Evolutionary conservation across 768 basidiomycete species (phyloP).

Genomic region (Kwoniella shandongensis): DNA sequence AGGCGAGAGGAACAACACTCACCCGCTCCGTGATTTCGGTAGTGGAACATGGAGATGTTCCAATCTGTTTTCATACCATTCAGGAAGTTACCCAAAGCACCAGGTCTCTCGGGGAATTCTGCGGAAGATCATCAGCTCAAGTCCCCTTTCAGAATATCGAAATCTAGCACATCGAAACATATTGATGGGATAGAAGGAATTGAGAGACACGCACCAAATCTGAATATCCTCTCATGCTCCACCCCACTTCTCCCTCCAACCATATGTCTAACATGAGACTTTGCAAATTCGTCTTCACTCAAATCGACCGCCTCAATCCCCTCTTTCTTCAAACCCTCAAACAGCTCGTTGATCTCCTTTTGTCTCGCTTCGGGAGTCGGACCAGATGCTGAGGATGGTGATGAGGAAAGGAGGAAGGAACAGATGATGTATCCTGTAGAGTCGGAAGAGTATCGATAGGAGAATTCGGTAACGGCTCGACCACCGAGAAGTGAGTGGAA

Average conservation of each 20-base stretch:
- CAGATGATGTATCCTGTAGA: slow-evolving; percentile 80
- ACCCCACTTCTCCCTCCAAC: slow-evolving; percentile 80
- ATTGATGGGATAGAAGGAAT: no score
- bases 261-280: slow-evolving; percentile 91
- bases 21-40: slow-evolving; percentile 97
- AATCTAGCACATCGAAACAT: no score
- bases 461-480: slow-evolving; percentile 90
- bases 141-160: no score
- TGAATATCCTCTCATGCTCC: slow-evolving; percentile 79
- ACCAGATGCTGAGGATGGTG: slow-evolving; percentile 56
- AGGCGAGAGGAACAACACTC: slow-evolving; percentile 44
- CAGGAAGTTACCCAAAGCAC: slow-evolving; percentile 86
- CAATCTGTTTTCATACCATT: slow-evolving; percentile 76
- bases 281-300: slow-evolving; percentile 92
- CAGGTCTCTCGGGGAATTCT: slow-evolving; percentile 97
- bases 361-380: slow-evolving; percentile 52
- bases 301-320: slow-evolving; percentile 87
- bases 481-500: slow-evolving; percentile 86
- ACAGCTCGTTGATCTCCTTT: slow-evolving; percentile 58
- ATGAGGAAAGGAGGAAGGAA: slow-evolving; percentile 74
- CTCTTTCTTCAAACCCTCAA: slow-evolving; percentile 62
- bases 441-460: slow-evolving; percentile 75
- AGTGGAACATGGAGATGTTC: slow-evolving; percentile 97
- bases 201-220: slow-evolving; percentile 84
- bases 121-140: slow-evolving; percentile 4